A percentile compares a stretch with the other conserved stretches of the same genome.
Evolutionary conservation across 108 stramenopile species (phyloP).

Genomic region (Skeletonema costatum): DNA sequence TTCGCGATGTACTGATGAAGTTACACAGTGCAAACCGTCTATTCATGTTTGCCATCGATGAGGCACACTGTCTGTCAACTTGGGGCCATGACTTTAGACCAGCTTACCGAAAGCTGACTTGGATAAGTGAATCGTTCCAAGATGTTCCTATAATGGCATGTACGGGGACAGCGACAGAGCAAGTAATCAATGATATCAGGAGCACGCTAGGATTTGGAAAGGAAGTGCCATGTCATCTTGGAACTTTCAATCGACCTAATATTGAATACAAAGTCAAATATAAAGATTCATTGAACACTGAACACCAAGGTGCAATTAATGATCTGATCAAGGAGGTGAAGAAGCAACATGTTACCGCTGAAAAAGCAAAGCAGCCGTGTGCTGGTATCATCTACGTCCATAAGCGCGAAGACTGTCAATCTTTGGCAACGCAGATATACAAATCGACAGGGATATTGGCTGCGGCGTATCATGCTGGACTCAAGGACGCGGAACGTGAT

Average conservation of each 20-base stretch:
- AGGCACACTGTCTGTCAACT: conserved; percentile 94
- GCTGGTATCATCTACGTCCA: conserved; percentile 96
- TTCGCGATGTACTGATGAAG: conserved; percentile 63
- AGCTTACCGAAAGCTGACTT: conserved; percentile 67
- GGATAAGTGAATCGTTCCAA: conserved; percentile 80
- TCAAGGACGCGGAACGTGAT: conserved; percentile 66
- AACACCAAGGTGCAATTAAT: conserved; percentile 46
- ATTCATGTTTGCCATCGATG: conserved; percentile 93
- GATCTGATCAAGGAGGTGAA: conserved; percentile 62
- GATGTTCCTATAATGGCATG: conserved; percentile 83
- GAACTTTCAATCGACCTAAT: conserved; percentile 93
- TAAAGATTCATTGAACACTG: conserved; percentile 47
- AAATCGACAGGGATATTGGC: conserved; percentile 42
- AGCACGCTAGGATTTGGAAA: conserved; percentile 53
- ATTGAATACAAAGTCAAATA: conserved; percentile 88
- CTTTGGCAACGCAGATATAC: conserved; percentile 33
- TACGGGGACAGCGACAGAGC: conserved; percentile 91
- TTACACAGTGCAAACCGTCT: conserved; percentile 70
- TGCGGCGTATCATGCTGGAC: conserved; percentile 66
- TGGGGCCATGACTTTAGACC: conserved; percentile 72
- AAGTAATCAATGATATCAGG: conserved; percentile 83
- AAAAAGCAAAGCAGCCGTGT: conserved; percentile 41
- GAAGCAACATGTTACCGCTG: conserved; percentile 53
- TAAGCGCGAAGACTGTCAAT: conserved; percentile 81
- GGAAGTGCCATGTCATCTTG: conserved; percentile 51